Conservation (phyloP, 2,329 filamentous ascomycete genomes). For the Cercospora berteroae region DNA sequence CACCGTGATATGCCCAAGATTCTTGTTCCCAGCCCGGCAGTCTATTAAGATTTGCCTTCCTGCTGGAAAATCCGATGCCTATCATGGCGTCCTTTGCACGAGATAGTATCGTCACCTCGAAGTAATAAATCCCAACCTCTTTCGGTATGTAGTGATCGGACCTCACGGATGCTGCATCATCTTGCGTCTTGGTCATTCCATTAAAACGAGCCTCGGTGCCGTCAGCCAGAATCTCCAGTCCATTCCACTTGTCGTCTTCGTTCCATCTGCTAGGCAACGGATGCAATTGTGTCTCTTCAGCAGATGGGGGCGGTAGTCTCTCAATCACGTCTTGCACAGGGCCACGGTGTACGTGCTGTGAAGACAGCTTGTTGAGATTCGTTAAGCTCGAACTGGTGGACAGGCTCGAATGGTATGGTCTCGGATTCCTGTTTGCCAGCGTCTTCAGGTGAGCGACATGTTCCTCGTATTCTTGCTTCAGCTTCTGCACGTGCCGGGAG, state of each 20-base stretch:
- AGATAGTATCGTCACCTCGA: conserved; percentile 67
- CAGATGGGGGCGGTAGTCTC: conserved; percentile 55
- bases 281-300: conserved; percentile 61
- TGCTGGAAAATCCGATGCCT: conserved; percentile 61
- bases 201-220: conserved; percentile 68
- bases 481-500: conserved; percentile 72
- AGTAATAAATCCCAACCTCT: conserved; percentile 94
- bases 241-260: conserved; percentile 68
- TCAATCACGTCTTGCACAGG: conserved; percentile 84
- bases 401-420: conserved; percentile 38
- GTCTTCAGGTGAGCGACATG: conserved; percentile 44
- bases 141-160: conserved; percentile 83
- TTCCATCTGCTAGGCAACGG: conserved; percentile 83
- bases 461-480: conserved; percentile 59
- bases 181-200: conserved; percentile 57
- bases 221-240: conserved; percentile 71
- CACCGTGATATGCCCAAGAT: conserved; percentile 66
- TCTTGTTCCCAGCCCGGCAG: conserved; percentile 65
- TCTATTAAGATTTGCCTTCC: conserved; percentile 58
- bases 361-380: conserved; percentile 60
- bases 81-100: conserved; percentile 62
- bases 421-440: conserved; percentile 16
- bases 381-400: conserved; percentile 58
- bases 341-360: conserved; percentile 63
- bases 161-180: conserved; percentile 79